These are phyloP conservation scores for Trypanosoma brucei DNA, from an alignment of 208 protist genomes.

Conservation along the genomic window DNA sequence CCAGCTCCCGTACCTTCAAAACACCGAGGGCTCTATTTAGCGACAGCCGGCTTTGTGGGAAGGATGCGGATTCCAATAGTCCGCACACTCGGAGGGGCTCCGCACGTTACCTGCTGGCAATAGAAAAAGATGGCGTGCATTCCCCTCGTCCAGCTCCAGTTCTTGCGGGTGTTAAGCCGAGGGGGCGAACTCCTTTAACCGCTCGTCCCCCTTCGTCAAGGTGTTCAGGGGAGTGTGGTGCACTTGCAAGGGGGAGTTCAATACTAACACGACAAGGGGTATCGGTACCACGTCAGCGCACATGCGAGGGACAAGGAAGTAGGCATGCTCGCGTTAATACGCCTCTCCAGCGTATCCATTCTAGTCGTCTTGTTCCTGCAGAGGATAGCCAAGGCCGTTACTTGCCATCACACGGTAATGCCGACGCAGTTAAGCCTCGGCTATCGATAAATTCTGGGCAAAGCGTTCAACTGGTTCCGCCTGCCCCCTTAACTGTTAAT, in stretches of 20 bases:
- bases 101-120: not conserved
- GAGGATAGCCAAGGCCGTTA: slow-evolving; percentile 7
- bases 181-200: no score
- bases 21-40: not conserved
- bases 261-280: no score
- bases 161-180: not conserved
- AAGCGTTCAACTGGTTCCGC: no score
- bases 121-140: not conserved
- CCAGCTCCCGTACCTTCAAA: not conserved
- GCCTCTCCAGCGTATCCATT: slow-evolving; percentile 20
- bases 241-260: no score
- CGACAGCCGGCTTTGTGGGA: not conserved
- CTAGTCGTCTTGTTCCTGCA: slow-evolving; percentile 16
- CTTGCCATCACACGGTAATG: not conserved
- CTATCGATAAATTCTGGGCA: no score
- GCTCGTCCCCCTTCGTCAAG: no score
- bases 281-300: no score
- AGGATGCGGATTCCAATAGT: not conserved
- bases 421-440: no score
- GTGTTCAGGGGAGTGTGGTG: no score
- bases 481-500: no score
- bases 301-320: no score
- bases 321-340: not conserved
- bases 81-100: not conserved
- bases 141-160: not conserved